A percentile compares a stretch with the other conserved stretches of the same genome.
Conservation (phyloP, 192 early-diverging fungal genomes). For the Backusella australiensis region DNA sequence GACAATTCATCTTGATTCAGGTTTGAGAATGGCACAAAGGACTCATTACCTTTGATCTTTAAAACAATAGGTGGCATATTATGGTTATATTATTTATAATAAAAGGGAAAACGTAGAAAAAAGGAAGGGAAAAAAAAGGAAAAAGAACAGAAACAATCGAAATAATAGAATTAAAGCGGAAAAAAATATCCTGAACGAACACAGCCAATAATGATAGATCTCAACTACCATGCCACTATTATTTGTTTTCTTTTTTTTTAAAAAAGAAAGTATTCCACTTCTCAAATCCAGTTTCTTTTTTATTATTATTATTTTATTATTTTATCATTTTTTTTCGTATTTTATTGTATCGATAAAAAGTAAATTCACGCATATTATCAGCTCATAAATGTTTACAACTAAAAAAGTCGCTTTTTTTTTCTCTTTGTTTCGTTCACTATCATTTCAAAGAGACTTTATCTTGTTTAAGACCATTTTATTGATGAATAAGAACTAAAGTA, state of each 20-base stretch:
- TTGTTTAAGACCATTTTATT: no score
- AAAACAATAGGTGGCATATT: constrained; percentile 63
- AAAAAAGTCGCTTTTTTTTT: not conserved
- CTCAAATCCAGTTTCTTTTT: no score
- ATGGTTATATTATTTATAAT: not conserved
- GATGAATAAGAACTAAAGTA: no score
- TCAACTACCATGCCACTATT: not conserved
- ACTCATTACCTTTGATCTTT: constrained; percentile 69
- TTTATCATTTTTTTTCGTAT: not conserved
- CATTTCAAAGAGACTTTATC: no score
- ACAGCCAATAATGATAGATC: not conserved
- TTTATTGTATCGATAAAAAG: not conserved
- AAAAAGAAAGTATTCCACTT: not conserved
- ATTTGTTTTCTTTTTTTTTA: not conserved
- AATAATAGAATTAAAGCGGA: constrained; percentile 4
- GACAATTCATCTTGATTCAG: constrained; percentile 74
- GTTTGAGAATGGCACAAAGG: constrained; percentile 66
- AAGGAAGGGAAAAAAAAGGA: not conserved
- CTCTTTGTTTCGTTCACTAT: not conserved
- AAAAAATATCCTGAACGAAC: not conserved
- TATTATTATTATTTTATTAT: no score
- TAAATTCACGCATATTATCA: not conserved
- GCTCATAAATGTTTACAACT: not conserved
- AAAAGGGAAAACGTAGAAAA: not conserved
- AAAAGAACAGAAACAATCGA: constrained; percentile 5